phyloP scores from a whole-genome alignment of 1,284 basidiomycete genomes.

The Gymnopus androsaceus region DNA sequence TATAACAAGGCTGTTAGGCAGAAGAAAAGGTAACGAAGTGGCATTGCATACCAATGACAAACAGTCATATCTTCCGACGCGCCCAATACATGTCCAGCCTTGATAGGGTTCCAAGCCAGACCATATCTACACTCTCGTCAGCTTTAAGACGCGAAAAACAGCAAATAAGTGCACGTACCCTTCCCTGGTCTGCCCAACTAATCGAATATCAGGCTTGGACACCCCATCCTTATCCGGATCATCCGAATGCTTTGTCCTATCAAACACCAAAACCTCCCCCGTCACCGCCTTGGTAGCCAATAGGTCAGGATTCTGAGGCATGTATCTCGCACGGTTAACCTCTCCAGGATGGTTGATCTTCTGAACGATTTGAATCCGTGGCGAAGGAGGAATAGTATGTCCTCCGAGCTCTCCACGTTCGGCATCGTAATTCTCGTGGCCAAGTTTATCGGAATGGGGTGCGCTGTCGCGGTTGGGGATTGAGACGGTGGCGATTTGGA shows the following conservation, averaged over 20 bases:
- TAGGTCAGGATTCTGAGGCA: slow-evolving; percentile 97
- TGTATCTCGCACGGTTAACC: slow-evolving; percentile 96
- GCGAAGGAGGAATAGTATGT: slow-evolving; percentile 75
- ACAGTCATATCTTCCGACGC: slow-evolving; percentile 96
- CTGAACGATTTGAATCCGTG: slow-evolving; percentile 89
- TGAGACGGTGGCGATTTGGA: slow-evolving; percentile 94
- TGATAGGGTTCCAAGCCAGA: slow-evolving; percentile 87
- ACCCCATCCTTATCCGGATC: slow-evolving; percentile 84
- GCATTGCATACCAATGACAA: slow-evolving; percentile 79
- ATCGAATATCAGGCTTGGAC: slow-evolving; percentile 89
- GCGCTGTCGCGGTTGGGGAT: slow-evolving; percentile 79
- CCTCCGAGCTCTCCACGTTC: slow-evolving; percentile 91
- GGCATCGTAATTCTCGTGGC: slow-evolving; percentile 86
- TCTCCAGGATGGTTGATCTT: slow-evolving; percentile 96
- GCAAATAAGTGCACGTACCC: slow-evolving; percentile 59
- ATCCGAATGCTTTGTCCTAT: slow-evolving; percentile 95
- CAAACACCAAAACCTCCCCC: slow-evolving; percentile 93
- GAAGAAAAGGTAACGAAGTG: not conserved
- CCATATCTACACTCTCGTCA: slow-evolving; percentile 68
- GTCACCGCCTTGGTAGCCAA: slow-evolving; percentile 93
- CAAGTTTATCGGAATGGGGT: slow-evolving; percentile 70
- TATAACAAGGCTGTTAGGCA: slow-evolving; percentile 32
- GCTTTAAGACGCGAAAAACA: slow-evolving; percentile 15
- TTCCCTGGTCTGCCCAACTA: slow-evolving; percentile 90
- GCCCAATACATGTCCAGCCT: slow-evolving; percentile 84